Evolutionary conservation across 164 flowering plant species (phyloP).

Genomic region (Nelumbo lutea): DNA sequence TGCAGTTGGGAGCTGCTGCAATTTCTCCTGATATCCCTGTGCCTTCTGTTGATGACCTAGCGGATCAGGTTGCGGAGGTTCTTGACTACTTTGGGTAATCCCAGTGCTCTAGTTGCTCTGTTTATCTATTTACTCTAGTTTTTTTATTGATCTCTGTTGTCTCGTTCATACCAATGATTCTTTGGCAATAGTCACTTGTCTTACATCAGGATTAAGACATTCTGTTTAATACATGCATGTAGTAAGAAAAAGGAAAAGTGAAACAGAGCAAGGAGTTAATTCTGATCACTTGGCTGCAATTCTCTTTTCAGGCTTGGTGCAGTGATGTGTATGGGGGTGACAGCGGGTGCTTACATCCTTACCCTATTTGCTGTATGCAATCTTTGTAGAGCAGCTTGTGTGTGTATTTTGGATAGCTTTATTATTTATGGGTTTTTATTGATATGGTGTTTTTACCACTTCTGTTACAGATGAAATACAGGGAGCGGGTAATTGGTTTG

Average conservation of each 20-base stretch:
- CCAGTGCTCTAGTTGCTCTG: neutral
- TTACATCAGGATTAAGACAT: too few species aligned
- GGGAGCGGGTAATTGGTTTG: slow-evolving; percentile 65
- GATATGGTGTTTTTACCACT: slow-evolving; percentile 1
- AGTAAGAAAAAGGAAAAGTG: too few species aligned
- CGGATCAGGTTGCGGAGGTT: slow-evolving; percentile 65
- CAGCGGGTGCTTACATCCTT: slow-evolving; percentile 67
- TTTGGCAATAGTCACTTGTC: neutral
- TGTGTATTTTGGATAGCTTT: neutral
- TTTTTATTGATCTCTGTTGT: neutral
- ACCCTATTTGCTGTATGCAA: slow-evolving; percentile 54
- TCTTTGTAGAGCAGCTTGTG: neutral
- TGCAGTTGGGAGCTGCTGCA: slow-evolving; percentile 5
- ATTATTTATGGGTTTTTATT: neutral
- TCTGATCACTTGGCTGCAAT: slow-evolving; percentile 10
- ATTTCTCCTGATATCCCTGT: slow-evolving; percentile 20
- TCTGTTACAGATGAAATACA: slow-evolving; percentile 48
- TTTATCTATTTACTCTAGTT: neutral
- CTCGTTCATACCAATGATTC: neutral
- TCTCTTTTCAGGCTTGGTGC: slow-evolving; percentile 42
- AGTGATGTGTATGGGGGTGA: slow-evolving; percentile 72
- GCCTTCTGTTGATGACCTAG: slow-evolving; percentile 58
- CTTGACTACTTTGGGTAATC: slow-evolving; percentile 79
- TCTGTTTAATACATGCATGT: too few species aligned
- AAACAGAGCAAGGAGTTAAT: neutral